Evolutionary conservation across 2,329 filamentous ascomycete genomes (phyloP).

Genomic region (Stagonosporopsis vannaccii): DNA sequence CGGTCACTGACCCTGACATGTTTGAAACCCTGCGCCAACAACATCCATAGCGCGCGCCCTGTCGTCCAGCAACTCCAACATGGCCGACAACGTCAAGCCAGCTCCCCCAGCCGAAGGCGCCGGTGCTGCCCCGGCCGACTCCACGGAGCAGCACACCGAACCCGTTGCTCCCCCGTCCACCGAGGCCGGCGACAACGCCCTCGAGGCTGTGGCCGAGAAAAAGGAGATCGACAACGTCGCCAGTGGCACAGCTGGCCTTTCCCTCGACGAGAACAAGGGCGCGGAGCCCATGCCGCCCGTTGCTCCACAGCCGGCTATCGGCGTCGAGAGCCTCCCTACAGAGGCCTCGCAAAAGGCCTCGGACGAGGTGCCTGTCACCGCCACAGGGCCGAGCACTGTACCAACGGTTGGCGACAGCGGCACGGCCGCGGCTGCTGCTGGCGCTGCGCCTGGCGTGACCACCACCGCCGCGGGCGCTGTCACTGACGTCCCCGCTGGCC

Average conservation of each 20-base stretch:
- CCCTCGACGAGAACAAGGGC: slow-evolving; percentile 23
- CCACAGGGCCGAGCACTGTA: slow-evolving; percentile 13
- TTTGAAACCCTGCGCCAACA: background rate
- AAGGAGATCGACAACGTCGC: slow-evolving; percentile 27
- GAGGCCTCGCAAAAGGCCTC: slow-evolving; percentile 15
- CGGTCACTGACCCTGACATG: no score
- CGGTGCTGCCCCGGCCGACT: slow-evolving; percentile 11
- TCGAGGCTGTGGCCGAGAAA: slow-evolving; percentile 21
- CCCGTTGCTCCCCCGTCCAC: slow-evolving; percentile 13
- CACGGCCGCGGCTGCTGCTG: slow-evolving; percentile 10
- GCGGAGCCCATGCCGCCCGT: slow-evolving; percentile 23
- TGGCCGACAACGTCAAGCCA: slow-evolving; percentile 17
- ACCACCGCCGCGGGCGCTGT: slow-evolving; percentile 10
- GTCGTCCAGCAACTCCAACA: background rate
- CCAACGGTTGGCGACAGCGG: slow-evolving; percentile 6
- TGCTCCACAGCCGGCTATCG: slow-evolving; percentile 14
- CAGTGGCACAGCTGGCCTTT: slow-evolving; percentile 26
- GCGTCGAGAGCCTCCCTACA: slow-evolving; percentile 11
- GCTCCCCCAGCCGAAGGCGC: slow-evolving; percentile 23
- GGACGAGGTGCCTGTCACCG: slow-evolving; percentile 23
- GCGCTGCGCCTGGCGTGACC: slow-evolving; percentile 18
- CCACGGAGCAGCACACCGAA: slow-evolving; percentile 28
- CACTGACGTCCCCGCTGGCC: slow-evolving; percentile 1
- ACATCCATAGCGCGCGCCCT: background rate
- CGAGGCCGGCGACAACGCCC: slow-evolving; percentile 23